These are phyloP conservation scores for Aspergillus bombycis DNA, from an alignment of 2,329 filamentous ascomycete genomes.

Conservation along the genomic window DNA sequence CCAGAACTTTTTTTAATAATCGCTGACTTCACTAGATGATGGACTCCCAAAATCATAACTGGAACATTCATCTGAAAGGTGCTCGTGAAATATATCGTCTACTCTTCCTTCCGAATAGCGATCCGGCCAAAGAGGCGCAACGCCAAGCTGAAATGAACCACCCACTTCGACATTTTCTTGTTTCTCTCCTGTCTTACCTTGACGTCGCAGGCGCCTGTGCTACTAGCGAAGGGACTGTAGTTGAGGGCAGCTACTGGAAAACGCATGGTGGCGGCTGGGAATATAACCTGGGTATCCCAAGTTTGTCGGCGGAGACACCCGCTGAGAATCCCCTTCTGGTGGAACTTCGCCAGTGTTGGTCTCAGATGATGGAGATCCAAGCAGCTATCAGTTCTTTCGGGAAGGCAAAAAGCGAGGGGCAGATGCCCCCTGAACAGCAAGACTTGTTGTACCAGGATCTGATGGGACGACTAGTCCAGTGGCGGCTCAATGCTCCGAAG, in stretches of 20 bases:
- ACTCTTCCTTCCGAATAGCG: slow-evolving; percentile 32
- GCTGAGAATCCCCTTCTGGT: slow-evolving; percentile 28
- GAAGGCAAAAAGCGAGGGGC: slow-evolving; percentile 33
- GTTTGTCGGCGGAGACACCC: slow-evolving; percentile 25
- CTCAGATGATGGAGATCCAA: slow-evolving; percentile 39
- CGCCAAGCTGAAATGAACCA: slow-evolving; percentile 36
- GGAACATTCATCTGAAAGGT: slow-evolving; percentile 44
- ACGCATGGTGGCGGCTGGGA: slow-evolving; percentile 43
- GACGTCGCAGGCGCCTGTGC: slow-evolving; percentile 45
- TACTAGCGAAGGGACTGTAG: slow-evolving; percentile 40
- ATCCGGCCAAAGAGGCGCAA: slow-evolving; percentile 30
- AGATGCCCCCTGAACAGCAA: slow-evolving; percentile 33
- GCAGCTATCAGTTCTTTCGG: slow-evolving; percentile 36
- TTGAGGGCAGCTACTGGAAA: slow-evolving; percentile 44
- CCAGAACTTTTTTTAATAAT: background rate
- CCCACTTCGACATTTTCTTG: slow-evolving; percentile 41
- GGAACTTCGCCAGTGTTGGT: slow-evolving; percentile 36
- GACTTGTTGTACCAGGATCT: slow-evolving; percentile 35
- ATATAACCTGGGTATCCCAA: slow-evolving; percentile 39
- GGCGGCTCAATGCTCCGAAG: slow-evolving; percentile 34
- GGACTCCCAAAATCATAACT: slow-evolving; percentile 42
- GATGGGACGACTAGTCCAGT: slow-evolving; percentile 31
- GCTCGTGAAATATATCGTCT: slow-evolving; percentile 42
- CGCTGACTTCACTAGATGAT: slow-evolving; percentile 35
- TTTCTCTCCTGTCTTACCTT: slow-evolving; percentile 44